Evolutionary conservation across 2,329 filamentous ascomycete genomes (phyloP), one percentile per base, ranked within the genome.

Genomic region (Tolypocladium endophyticum): DNA sequence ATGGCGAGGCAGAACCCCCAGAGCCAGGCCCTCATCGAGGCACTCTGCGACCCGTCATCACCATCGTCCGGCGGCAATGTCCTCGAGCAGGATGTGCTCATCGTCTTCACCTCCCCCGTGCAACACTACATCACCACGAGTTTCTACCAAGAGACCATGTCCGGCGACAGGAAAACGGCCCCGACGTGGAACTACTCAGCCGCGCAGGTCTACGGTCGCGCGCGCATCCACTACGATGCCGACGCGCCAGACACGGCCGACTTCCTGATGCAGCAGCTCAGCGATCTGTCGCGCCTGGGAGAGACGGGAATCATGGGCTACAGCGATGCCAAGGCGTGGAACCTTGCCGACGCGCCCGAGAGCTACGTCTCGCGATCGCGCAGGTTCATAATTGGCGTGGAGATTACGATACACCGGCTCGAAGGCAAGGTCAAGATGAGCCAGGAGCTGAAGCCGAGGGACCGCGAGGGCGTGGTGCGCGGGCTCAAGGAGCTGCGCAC

Each of bases 161-260:
- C 85, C 0, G 68, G 50, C 65, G 0, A 85, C 80, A 0, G 85
- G 35, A 53, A 79, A 16, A 89, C 88, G 64, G 85, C 88, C 0
- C 85, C 85, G 0, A 89, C 86, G 0, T 89, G 86, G 86, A 85
- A 89, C 70, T 89, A 89, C 64, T 75, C 83, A 0, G 84, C 86
- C 0, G 85, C 79, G 0, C 84, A 88, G 69, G 82, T 76, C 0
- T 87, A 88, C 64, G 86, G 86, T 1, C 76, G 70, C 1, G 80
- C 81, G 0, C 80, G 62, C 0, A 70, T 87, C 2, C 82, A 79
- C 63, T 79, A 73, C 61, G 80, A 87, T 58, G 66, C 77, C 4
- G 75, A 76, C 54, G 67, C 76, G 0, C 64, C 71, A 0, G 74
- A 77, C 25, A 81, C 82, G 0, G 66, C 68, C 0, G 61, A 62